Evolutionary conservation across 768 basidiomycete species (phyloP).

Genomic region (Glaciozyma antarctica): DNA sequence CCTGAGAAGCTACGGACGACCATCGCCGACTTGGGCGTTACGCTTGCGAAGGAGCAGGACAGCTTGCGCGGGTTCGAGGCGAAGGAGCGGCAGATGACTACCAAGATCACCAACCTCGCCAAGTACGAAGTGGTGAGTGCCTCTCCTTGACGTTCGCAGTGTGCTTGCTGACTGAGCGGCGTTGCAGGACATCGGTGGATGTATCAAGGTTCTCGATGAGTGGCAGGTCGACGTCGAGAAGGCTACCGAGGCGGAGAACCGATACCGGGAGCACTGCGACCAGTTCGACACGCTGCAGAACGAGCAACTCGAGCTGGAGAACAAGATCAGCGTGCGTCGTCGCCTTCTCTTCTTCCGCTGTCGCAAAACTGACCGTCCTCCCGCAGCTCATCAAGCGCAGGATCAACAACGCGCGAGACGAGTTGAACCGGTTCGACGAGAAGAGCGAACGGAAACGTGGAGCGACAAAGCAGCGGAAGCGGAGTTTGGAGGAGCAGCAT

Average conservation of each 20-base stretch:
- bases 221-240: slow-evolving; percentile 22
- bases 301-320: slow-evolving; percentile 16
- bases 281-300: slow-evolving; percentile 8
- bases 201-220: slow-evolving; percentile 27
- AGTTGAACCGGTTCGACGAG: slow-evolving; percentile 16
- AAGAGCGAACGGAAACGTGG: slow-evolving; percentile 23
- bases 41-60: neutral
- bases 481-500: slow-evolving; percentile 23
- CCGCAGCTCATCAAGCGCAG: slow-evolving; percentile 16
- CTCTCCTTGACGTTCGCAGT: too few species aligned
- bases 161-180: neutral
- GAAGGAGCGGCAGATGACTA: slow-evolving; percentile 14
- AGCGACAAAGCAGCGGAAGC: slow-evolving; percentile 10
- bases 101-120: slow-evolving; percentile 18
- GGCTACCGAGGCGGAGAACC: slow-evolving; percentile 9
- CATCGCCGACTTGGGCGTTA: neutral
- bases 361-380: too few species aligned
- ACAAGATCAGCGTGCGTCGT: neutral
- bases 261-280: slow-evolving; percentile 12
- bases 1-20: neutral
- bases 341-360: too few species aligned
- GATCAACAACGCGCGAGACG: slow-evolving; percentile 22
- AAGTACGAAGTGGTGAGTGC: slow-evolving; percentile 20
- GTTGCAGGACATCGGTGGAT: slow-evolving; percentile 19
- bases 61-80: slow-evolving; percentile 1